Evolutionary conservation across 768 basidiomycete genomes (phyloP), one percentile per base, ranked within the genome.

Genomic region (Suillus subalutaceus): DNA sequence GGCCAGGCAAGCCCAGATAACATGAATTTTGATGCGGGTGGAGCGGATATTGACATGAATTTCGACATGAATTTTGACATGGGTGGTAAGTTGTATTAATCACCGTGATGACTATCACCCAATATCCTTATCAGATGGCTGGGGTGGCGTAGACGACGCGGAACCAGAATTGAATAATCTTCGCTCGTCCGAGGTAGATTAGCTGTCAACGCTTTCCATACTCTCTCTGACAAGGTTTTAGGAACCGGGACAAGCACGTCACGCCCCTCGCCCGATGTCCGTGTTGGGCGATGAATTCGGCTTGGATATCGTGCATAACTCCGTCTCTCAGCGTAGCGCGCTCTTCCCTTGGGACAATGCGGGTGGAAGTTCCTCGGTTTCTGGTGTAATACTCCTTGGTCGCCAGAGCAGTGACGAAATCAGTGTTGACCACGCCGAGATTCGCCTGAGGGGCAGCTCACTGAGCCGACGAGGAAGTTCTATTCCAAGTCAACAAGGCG

Each of bases 211-310:
- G 59, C 46, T 56, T 66, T 8, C 12, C 2, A 32, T 43, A 52
- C 57, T n/a, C 13, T 32, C 55, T 9, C 64, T 78, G 50, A 77
- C 56, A 50, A 30, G 3, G 13, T 44, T 67, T n/a, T 70, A 93
- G 93, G 92, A 93, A 79, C 92, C 92, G 57, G 93, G 91, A 38
- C 90, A 92, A 88, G 91, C 83, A n/a, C 91, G 93, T 69, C 86
- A 82, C n/a, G 79, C 79, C 41, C 91, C 92, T 55, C 83, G 85
- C 23, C 84, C 86, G 15, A 81, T 82, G 16, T 88, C 86, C 50
- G 71, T 81, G 10, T 66, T 85, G 32, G 85, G 83, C 44, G 84
- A 81, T 59, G 78, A 86, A 65, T 77, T 90, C 52, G 84, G 80
- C 15, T 70, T 85, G 60, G 84, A 84, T 55, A 66, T 82, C 6